Base-by-base conservation (phyloP, 202 grass and related monocot species). In the Carex arenaria region DNA sequence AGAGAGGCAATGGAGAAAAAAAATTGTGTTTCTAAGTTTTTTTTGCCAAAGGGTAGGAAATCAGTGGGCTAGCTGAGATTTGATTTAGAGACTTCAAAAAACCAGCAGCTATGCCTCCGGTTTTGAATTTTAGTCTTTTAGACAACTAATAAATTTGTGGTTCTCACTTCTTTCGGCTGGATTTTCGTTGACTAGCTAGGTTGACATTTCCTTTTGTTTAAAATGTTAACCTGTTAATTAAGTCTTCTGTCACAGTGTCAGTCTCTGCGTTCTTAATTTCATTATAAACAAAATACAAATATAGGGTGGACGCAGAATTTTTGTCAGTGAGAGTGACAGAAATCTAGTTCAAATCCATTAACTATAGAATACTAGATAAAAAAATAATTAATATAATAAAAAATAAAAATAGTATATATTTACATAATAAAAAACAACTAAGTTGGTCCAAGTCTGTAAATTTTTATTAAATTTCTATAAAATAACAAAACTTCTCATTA, bases 11-110 rank as follows among this genome's bases (percentile, higher is more conserved):
- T 76, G 11, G 30, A 28, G 4, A 1, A 26, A 18, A 49, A 36
- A n/a, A 11, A 17, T 7, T 23, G 26, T 19, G 40, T 23, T 31
- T 55, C 62, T 31, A 7, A 32, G 61, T 64, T 61, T 31, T 23
- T 23, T 26, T 32, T 30, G 30, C 3, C 1, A 36, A 36, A 53
- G 18, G 36, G 28, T 64, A 8, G 11, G 26, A 71, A 85, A 85
- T 72, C 89, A 75, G 89, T 91, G 86, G 89, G 86, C 84, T 73
- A 86, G 86, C 84, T 73, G 51, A 82, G 64, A 3, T 80, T 87
- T 84, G 53, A 77, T 20, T 64, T 19, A 1, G 47, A 42, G 18
- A 85, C 7, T 18, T 10, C 0, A 42, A 20, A 61, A 87, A 91
- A 91, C 73, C 86, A 86, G 20, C 84, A 80, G 89, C 89, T 22